These are phyloP conservation scores for Penstemon newberryi DNA, from an alignment of 257 asterid genomes.

Conservation along the genomic window DNA sequence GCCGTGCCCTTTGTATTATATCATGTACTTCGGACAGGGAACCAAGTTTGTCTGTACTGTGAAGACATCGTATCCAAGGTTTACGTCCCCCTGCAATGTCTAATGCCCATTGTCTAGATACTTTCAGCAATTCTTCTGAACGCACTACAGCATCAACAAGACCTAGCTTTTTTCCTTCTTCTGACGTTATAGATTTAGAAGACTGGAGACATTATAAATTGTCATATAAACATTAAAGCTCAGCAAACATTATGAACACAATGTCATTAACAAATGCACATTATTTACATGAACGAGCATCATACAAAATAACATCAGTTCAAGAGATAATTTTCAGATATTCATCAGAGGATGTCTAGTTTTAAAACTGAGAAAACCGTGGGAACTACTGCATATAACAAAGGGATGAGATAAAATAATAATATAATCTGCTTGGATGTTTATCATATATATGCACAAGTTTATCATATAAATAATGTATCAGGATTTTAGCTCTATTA, in stretches of 20 bases:
- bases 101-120: constrained; percentile 79
- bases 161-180: constrained; percentile 87
- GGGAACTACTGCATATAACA: neutral
- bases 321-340: neutral
- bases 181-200: constrained; percentile 74
- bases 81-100: constrained; percentile 70
- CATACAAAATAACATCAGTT: neutral
- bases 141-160: constrained; percentile 83
- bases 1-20: constrained; percentile 59
- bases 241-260: constrained; percentile 12
- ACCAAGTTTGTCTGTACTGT: constrained; percentile 74
- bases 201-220: constrained; percentile 46
- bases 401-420: constrained; percentile 1
- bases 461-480: constrained; percentile 1
- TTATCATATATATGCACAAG: constrained; percentile 9
- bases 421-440: neutral
- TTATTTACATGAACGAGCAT: constrained; percentile 10
- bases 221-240: constrained; percentile 11
- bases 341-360: neutral
- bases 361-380: constrained; percentile 4
- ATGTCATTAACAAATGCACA: constrained; percentile 13
- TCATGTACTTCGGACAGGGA: constrained; percentile 68
- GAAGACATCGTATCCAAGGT: constrained; percentile 94
- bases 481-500: neutral
- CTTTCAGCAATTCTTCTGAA: constrained; percentile 68